Conservation (phyloP, 305 asterid genomes). For the Solanum hybrid region DNA sequence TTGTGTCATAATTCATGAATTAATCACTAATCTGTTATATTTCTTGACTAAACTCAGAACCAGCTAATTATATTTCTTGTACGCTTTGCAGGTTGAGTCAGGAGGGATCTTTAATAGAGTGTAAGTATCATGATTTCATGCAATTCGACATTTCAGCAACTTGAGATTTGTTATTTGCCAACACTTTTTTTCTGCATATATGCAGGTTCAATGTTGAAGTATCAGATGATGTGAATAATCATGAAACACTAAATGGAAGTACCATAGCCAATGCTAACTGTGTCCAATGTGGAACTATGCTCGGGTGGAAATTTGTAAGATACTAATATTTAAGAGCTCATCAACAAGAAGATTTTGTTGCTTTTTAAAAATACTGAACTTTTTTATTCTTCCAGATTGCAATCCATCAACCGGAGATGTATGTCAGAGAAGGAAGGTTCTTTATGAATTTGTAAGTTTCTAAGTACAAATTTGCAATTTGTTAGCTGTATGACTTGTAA, state of each 20-base stretch:
- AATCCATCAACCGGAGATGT: background rate
- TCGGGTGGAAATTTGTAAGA: background rate
- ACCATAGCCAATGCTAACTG: background rate
- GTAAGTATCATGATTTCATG: background rate
- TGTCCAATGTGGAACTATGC: background rate
- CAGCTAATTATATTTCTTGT: background rate
- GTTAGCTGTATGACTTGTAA: background rate
- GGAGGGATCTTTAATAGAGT: background rate
- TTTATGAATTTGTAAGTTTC: too few species aligned
- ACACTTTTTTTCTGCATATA: background rate
- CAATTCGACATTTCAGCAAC: background rate
- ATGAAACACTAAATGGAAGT: background rate
- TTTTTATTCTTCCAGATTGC: background rate
- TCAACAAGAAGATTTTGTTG: background rate
- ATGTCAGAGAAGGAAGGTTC: background rate
- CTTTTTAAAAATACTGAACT: background rate
- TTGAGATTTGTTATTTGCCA: background rate
- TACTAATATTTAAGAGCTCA: background rate
- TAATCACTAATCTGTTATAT: background rate
- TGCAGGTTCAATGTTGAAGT: slow-evolving; percentile 1
- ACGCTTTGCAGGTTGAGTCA: background rate
- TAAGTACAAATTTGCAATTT: too few species aligned
- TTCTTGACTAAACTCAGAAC: background rate
- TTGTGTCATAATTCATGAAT: background rate
- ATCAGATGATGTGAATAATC: background rate